phyloP scores from a whole-genome alignment of 176 grass and related monocot species.

The Stipa capillata region DNA sequence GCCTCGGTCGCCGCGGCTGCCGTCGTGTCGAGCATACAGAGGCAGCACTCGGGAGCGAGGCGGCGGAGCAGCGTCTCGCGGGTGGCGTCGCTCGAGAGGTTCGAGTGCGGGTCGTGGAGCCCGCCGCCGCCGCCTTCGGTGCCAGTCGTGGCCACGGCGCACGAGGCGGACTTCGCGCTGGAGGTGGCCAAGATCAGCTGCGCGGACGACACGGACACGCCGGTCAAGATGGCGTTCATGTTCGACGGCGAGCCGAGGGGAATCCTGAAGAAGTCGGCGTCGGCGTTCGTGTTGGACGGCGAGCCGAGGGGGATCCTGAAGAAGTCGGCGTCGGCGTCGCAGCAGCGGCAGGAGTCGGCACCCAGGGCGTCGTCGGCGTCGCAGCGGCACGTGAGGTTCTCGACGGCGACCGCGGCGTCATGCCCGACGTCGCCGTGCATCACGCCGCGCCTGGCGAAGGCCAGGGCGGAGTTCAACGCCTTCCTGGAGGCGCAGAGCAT shows the following conservation, averaged over 20 bases:
- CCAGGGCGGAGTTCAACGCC: conserved; percentile 72
- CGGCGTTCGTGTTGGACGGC: conserved; percentile 57
- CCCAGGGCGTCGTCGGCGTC: conserved; percentile 47
- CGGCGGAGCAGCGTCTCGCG: conserved; percentile 33
- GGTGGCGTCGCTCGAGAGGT: conserved; percentile 48
- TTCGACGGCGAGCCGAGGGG: conserved; percentile 56
- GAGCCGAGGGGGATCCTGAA: conserved; percentile 55
- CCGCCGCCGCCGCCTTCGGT: neutral
- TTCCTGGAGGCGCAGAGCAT: conserved; percentile 67
- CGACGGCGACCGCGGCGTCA: conserved; percentile 29
- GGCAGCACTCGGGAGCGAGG: conserved; percentile 13
- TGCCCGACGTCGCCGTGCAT: conserved; percentile 71
- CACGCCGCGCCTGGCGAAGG: conserved; percentile 49
- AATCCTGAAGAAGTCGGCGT: conserved; percentile 62
- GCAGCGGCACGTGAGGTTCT: conserved; percentile 80
- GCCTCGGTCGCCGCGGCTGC: neutral
- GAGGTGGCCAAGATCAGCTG: conserved; percentile 44
- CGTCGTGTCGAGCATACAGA: conserved; percentile 9
- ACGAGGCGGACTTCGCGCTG: conserved; percentile 1
- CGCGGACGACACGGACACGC: conserved; percentile 42
- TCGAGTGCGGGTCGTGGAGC: conserved; percentile 64
- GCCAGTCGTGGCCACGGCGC: too few relatives aligned
- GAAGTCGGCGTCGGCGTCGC: conserved; percentile 43
- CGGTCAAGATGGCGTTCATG: conserved; percentile 61
- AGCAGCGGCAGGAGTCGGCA: conserved; percentile 27